Evolutionary conservation across 192 early-diverging fungal species (phyloP).

Genomic region (Coemansia sp.): DNA sequence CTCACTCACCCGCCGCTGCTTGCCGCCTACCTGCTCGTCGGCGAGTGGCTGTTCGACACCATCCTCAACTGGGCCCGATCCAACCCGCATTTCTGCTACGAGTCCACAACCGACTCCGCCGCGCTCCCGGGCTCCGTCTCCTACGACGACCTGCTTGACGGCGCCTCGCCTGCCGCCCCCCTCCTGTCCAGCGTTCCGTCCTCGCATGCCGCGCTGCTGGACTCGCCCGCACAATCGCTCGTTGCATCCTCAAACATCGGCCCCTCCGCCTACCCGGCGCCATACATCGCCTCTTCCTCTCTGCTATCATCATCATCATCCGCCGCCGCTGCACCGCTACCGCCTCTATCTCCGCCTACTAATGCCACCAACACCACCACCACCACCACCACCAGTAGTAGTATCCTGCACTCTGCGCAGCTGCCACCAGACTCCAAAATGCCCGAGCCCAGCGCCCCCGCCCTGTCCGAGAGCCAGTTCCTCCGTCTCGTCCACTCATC

Average conservation of each 20-base stretch:
- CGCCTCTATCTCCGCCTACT: too few species aligned
- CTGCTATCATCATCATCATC: background rate
- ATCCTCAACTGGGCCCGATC: conserved; percentile 19
- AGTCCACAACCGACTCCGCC: background rate
- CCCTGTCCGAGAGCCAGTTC: conserved; percentile 17
- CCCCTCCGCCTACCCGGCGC: conserved; percentile 5
- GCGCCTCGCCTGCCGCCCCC: background rate
- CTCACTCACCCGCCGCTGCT: conserved; percentile 11
- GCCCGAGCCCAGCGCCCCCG: conserved; percentile 28
- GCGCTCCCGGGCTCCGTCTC: background rate
- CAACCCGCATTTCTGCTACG: conserved; percentile 33
- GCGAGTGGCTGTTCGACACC: conserved; percentile 27
- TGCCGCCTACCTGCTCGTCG: conserved; percentile 21
- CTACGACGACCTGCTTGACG: conserved; percentile 11
- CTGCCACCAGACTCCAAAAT: background rate
- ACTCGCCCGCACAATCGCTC: background rate
- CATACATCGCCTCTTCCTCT: conserved; percentile 20
- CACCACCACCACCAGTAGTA: too few species aligned
- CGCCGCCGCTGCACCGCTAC: too few species aligned
- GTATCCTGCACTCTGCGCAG: too few species aligned
- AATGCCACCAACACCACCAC: too few species aligned
- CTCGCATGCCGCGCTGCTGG: background rate
- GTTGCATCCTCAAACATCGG: background rate
- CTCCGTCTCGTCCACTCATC: conserved; percentile 1
- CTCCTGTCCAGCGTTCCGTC: background rate